Evolutionary conservation across 495 filamentous ascomycete species (phyloP).

Genomic region (Daldinia concentrica): DNA sequence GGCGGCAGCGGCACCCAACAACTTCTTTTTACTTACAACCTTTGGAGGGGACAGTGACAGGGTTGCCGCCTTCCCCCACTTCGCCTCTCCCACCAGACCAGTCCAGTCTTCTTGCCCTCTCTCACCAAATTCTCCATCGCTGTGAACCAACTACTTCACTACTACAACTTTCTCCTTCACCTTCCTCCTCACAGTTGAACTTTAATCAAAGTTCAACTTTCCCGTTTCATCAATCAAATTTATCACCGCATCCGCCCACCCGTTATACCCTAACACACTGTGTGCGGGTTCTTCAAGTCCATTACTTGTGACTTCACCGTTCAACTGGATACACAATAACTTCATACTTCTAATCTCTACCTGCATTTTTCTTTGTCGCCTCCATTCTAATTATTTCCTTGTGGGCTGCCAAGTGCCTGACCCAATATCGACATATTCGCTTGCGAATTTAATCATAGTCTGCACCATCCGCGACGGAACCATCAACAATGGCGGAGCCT

Average conservation of each 20-base stretch:
- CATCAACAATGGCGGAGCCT: conserved; percentile 48
- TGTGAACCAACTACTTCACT: conserved; percentile 36
- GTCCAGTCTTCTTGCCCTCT: conserved; percentile 39
- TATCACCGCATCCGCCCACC: conserved; percentile 11
- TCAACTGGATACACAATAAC: conserved; percentile 28
- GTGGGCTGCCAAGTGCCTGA: conserved; percentile 23
- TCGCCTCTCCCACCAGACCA: conserved; percentile 45
- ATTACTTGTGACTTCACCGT: conserved; percentile 29
- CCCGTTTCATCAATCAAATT: conserved; percentile 30
- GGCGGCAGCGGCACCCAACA: conserved; percentile 35
- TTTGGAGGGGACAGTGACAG: conserved; percentile 38
- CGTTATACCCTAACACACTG: conserved; percentile 13
- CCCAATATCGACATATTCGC: conserved; percentile 14
- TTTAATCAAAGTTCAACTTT: conserved; percentile 38
- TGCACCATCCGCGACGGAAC: conserved; percentile 15
- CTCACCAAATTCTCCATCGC: conserved; percentile 43
- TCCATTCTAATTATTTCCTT: conserved; percentile 19
- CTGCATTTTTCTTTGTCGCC: conserved; percentile 29
- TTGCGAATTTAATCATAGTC: conserved; percentile 19
- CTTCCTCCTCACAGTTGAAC: conserved; percentile 35
- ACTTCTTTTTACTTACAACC: conserved; percentile 29
- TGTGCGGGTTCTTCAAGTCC: conserved; percentile 18
- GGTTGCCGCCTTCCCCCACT: conserved; percentile 44
- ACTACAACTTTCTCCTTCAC: conserved; percentile 30
- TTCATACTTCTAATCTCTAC: conserved; percentile 19